Evolutionary conservation across 768 basidiomycete genomes (phyloP).

Genomic region (Asterophora lycoperdoides): DNA sequence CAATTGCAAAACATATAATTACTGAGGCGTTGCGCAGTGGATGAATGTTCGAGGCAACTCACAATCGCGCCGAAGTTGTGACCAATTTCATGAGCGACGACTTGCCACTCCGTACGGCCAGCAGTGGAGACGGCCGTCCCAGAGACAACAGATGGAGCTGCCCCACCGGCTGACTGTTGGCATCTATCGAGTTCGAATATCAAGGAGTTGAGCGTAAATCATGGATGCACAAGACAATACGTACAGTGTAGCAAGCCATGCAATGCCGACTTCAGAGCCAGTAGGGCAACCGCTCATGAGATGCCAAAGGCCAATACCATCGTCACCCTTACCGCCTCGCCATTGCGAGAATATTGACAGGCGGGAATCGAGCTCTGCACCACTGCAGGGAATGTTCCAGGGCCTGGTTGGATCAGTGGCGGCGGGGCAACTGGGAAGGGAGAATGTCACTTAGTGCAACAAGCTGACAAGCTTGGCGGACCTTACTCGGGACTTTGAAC

Average conservation of each 20-base stretch:
- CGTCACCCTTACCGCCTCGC: constrained; percentile 69
- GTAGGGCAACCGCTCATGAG: constrained; percentile 81
- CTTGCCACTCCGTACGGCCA: constrained; percentile 77
- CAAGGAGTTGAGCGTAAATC: constrained; percentile 3
- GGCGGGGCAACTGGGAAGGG: constrained; percentile 52
- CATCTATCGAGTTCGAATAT: constrained; percentile 37
- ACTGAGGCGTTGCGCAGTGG: constrained; percentile 1
- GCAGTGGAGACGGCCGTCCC: constrained; percentile 82
- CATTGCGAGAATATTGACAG: constrained; percentile 79
- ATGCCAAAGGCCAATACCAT: constrained; percentile 83
- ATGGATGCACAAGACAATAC: constrained; percentile 17
- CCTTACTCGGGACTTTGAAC: constrained; percentile 45
- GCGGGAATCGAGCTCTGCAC: constrained; percentile 57
- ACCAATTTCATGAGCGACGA: constrained; percentile 78
- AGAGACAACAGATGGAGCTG: constrained; percentile 50
- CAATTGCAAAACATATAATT: constrained; percentile 13
- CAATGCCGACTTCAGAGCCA: constrained; percentile 81
- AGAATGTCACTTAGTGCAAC: neutral
- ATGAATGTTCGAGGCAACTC: constrained; percentile 26
- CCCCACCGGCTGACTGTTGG: constrained; percentile 47
- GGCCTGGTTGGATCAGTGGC: constrained; percentile 45
- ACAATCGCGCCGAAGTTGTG: constrained; percentile 90
- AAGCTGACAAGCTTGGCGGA: no score
- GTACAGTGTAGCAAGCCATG: constrained; percentile 80
- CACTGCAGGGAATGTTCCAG: constrained; percentile 75